Evolutionary conservation across 179 eudicot genomes (phyloP).

Genomic region (Silene noctiflora): DNA sequence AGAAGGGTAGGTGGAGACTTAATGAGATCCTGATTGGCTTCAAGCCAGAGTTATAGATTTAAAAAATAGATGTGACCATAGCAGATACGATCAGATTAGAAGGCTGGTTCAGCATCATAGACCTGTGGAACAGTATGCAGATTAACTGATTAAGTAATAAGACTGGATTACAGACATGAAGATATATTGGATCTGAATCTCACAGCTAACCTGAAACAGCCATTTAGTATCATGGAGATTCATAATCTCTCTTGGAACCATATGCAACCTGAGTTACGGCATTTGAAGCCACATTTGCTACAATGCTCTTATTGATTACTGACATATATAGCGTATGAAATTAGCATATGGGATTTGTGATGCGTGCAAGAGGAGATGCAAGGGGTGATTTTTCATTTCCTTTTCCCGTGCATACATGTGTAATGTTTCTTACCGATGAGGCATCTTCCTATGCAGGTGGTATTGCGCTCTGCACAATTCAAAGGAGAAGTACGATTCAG

Average conservation of each 20-base stretch:
- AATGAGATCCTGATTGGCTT: background rate
- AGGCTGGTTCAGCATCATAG: conserved; percentile 6
- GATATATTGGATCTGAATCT: background rate
- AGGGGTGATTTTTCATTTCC: background rate
- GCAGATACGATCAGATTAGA: background rate
- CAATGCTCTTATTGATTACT: background rate
- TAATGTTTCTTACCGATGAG: conserved; percentile 14
- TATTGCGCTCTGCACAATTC: conserved; percentile 71
- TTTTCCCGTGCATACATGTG: background rate
- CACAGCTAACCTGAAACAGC: background rate
- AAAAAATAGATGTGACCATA: background rate
- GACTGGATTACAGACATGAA: background rate
- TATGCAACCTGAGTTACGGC: background rate
- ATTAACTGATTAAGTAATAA: background rate
- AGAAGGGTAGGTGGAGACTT: conserved; percentile 2
- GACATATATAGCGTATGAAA: background rate
- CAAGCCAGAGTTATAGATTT: background rate
- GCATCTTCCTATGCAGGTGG: conserved; percentile 47
- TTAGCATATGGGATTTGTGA: background rate
- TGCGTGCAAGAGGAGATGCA: background rate
- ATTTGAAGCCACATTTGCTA: background rate
- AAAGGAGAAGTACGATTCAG: conserved; percentile 86
- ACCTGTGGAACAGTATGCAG: background rate
- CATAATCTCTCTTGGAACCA: background rate
- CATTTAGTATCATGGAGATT: background rate